Evolutionary conservation across 2,329 filamentous ascomycete species (phyloP).

Genomic region (Ramichloridium luteum): DNA sequence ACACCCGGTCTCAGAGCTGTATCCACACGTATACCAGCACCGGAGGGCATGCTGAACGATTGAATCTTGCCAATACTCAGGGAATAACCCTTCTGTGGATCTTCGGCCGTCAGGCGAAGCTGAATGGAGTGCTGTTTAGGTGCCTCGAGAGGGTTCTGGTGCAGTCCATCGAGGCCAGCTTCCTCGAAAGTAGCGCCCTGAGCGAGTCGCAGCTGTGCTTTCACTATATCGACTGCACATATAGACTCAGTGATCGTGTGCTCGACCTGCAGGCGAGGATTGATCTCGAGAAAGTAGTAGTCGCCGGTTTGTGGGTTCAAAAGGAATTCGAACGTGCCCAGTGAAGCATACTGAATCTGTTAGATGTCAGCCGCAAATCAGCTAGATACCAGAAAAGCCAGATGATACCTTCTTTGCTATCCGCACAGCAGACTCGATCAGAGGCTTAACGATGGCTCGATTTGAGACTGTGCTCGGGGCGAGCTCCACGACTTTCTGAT

Average conservation of each 20-base stretch:
- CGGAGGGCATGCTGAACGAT: slow-evolving; percentile 41
- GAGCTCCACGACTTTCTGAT: slow-evolving; percentile 50
- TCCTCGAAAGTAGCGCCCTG: slow-evolving; percentile 35
- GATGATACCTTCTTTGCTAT: slow-evolving; percentile 37
- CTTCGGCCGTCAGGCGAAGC: slow-evolving; percentile 46
- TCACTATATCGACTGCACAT: slow-evolving; percentile 42
- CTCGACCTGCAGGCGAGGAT: slow-evolving; percentile 49
- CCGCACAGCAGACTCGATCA: slow-evolving; percentile 42
- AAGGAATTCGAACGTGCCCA: slow-evolving; percentile 55
- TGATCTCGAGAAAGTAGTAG: slow-evolving; percentile 50
- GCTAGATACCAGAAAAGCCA: neutral
- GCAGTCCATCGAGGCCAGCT: slow-evolving; percentile 15
- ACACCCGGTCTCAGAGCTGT: slow-evolving; percentile 38
- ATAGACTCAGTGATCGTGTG: slow-evolving; percentile 50
- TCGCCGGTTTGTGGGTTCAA: slow-evolving; percentile 37
- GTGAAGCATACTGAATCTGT: slow-evolving; percentile 42
- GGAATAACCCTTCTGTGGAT: slow-evolving; percentile 40
- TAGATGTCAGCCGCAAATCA: slow-evolving; percentile 2
- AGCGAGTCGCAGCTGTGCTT: slow-evolving; percentile 41
- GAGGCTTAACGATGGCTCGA: slow-evolving; percentile 33
- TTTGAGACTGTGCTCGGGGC: slow-evolving; percentile 42
- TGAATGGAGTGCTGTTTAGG: slow-evolving; percentile 41
- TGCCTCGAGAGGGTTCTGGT: slow-evolving; percentile 24
- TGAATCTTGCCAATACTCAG: slow-evolving; percentile 49
- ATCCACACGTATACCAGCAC: slow-evolving; percentile 47